These are phyloP conservation scores for Selenicereus undatus DNA, from an alignment of 148 eudicot genomes.

Conservation along the genomic window DNA sequence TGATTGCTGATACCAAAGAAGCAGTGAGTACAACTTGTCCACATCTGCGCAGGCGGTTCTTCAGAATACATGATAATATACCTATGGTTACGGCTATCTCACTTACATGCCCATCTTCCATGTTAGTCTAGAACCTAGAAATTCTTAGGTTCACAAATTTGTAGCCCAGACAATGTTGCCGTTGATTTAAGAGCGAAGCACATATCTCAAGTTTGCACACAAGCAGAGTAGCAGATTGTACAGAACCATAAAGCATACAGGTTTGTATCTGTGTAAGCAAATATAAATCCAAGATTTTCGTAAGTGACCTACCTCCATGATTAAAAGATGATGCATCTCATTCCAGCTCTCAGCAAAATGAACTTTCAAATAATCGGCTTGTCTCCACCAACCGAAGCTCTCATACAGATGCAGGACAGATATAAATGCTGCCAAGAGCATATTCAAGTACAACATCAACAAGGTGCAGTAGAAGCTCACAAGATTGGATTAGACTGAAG, in stretches of 20 bases:
- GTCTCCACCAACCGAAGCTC: slow-evolving; percentile 98
- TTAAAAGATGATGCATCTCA: slow-evolving; percentile 99
- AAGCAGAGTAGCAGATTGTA: neutral
- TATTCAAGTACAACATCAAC: slow-evolving; percentile 9
- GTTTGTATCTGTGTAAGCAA: neutral
- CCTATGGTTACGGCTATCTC: neutral
- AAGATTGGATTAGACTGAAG: neutral
- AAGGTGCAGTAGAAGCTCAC: slow-evolving; percentile 8
- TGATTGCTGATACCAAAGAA: neutral
- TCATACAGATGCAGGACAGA: slow-evolving; percentile 96
- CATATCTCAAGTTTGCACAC: neutral
- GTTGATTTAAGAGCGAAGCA: neutral
- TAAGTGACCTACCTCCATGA: slow-evolving; percentile 75
- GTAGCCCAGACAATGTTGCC: neutral
- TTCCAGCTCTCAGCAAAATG: slow-evolving; percentile 99
- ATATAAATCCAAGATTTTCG: neutral
- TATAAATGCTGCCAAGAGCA: slow-evolving; percentile 65
- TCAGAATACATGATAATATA: neutral
- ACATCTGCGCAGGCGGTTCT: neutral
- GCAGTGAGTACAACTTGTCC: neutral
- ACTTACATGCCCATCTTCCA: neutral
- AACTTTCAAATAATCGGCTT: slow-evolving; percentile 93
- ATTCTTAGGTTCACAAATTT: too few species aligned
- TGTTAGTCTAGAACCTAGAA: too few species aligned
- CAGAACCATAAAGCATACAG: neutral